Percentiles rank a stretch among this genome's conserved stretches.
Evolutionary conservation across 1,284 basidiomycete genomes (phyloP).

Genomic region (Fistulina hepatica): DNA sequence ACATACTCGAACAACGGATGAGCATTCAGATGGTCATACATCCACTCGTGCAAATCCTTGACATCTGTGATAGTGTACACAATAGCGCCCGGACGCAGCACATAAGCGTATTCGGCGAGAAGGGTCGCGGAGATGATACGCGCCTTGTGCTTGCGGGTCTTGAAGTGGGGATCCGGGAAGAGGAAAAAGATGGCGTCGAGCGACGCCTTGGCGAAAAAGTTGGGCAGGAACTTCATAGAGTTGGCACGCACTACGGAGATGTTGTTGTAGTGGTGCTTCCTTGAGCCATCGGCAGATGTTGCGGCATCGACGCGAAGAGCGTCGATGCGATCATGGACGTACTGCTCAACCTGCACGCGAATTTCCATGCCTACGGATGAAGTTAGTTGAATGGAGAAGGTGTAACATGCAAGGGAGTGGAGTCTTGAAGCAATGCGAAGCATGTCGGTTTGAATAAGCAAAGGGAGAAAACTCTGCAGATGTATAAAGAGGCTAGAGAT

Average conservation of each 20-base stretch:
- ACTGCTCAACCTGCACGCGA: constrained; percentile 91
- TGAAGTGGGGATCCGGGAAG: constrained; percentile 99
- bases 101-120: constrained; percentile 90
- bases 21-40: constrained; percentile 75
- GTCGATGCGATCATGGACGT: constrained; percentile 88
- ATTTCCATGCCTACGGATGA: constrained; percentile 82
- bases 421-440: no score
- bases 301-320: constrained; percentile 57
- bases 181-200: constrained; percentile 94
- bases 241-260: constrained; percentile 93
- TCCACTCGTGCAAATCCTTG: constrained; percentile 90
- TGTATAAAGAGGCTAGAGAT: no score
- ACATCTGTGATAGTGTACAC: constrained; percentile 99
- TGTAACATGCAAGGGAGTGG: neutral
- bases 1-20: constrained; percentile 85
- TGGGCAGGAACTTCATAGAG: constrained; percentile 98
- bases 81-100: constrained; percentile 83
- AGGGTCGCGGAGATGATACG: constrained; percentile 94
- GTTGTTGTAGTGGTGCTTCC: constrained; percentile 64
- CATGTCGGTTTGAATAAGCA: no score
- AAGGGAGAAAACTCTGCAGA: no score
- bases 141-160: constrained; percentile 96
- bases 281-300: constrained; percentile 25
- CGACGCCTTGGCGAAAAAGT: constrained; percentile 90
- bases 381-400: no score